Percentiles rank a stretch among this genome's conserved stretches.
phyloP scores from a whole-genome alignment of 768 basidiomycete genomes.

The Pholiota conissans region DNA sequence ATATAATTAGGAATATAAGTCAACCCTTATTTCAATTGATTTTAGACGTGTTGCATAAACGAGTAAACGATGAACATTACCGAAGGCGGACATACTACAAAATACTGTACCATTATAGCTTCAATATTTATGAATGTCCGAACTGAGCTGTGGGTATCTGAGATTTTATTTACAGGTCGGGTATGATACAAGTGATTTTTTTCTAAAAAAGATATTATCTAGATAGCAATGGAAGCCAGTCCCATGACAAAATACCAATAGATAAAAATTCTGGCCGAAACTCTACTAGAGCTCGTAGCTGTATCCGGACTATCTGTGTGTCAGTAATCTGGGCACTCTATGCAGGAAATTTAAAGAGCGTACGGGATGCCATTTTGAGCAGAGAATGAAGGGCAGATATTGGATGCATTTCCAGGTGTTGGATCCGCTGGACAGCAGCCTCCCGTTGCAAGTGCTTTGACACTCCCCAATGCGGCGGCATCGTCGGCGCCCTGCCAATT shows the following conservation, averaged over 20 bases:
- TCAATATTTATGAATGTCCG: background rate
- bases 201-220: background rate
- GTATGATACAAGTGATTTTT: background rate
- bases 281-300: background rate
- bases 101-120: no score
- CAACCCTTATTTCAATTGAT: conserved; percentile 8
- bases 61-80: no score
- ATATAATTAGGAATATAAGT: conserved; percentile 8
- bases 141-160: background rate
- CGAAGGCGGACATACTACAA: no score
- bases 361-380: conserved; percentile 66
- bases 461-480: conserved; percentile 66
- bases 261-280: conserved; percentile 1
- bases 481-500: conserved; percentile 66
- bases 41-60: conserved; percentile 28
- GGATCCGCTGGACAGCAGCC: conserved; percentile 78
- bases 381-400: conserved; percentile 72
- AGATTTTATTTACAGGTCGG: background rate
- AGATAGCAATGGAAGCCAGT: conserved; percentile 10
- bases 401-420: conserved; percentile 43
- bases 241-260: conserved; percentile 7
- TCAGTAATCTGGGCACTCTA: background rate
- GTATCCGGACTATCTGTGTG: conserved; percentile 3
- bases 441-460: conserved; percentile 50
- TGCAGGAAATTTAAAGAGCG: conserved; percentile 24